Conservation (phyloP, 148 eudicot genomes). For the Polygonum maritimum region DNA sequence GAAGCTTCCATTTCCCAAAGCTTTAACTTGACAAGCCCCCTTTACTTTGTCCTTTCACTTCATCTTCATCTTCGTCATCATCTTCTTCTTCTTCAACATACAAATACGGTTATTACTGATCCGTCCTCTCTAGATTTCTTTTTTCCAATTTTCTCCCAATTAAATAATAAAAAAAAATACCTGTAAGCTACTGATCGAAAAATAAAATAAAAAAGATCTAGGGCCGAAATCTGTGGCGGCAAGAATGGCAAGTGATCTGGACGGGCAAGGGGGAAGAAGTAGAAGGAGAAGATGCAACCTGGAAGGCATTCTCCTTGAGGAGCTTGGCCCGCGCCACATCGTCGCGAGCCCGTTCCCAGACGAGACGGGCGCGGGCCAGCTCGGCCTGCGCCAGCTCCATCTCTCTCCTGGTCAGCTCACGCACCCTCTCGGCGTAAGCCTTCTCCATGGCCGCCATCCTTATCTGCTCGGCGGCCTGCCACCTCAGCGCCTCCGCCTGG, state of each 20-base stretch:
- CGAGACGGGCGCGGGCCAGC: slow-evolving; percentile 60
- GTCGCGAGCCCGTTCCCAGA: slow-evolving; percentile 81
- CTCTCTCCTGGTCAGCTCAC: slow-evolving; percentile 70
- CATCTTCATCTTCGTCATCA: neutral
- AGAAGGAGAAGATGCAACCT: slow-evolving; percentile 17
- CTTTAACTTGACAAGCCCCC: slow-evolving; percentile 1
- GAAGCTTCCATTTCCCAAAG: slow-evolving; percentile 7
- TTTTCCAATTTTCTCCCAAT: neutral
- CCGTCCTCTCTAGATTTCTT: neutral
- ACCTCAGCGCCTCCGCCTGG: slow-evolving; percentile 39
- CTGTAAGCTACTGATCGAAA: neutral
- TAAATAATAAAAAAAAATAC: neutral
- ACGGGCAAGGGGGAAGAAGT: slow-evolving; percentile 47
- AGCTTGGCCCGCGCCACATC: slow-evolving; percentile 60
- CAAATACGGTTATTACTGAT: neutral
- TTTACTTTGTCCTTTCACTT: neutral
- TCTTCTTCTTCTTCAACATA: neutral
- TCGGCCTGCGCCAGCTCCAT: slow-evolving; percentile 82
- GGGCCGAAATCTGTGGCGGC: slow-evolving; percentile 68
- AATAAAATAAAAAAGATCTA: neutral
- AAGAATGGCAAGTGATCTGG: slow-evolving; percentile 83
- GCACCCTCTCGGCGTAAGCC: slow-evolving; percentile 78
- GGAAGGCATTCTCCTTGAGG: slow-evolving; percentile 34
- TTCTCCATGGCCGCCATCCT: slow-evolving; percentile 69
- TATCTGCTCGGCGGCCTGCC: slow-evolving; percentile 84